Percentiles rank a stretch among this genome's conserved stretches.
These are phyloP conservation scores for Tricholoma sp. DNA, from an alignment of 768 basidiomycete species.

Conservation along the genomic window DNA sequence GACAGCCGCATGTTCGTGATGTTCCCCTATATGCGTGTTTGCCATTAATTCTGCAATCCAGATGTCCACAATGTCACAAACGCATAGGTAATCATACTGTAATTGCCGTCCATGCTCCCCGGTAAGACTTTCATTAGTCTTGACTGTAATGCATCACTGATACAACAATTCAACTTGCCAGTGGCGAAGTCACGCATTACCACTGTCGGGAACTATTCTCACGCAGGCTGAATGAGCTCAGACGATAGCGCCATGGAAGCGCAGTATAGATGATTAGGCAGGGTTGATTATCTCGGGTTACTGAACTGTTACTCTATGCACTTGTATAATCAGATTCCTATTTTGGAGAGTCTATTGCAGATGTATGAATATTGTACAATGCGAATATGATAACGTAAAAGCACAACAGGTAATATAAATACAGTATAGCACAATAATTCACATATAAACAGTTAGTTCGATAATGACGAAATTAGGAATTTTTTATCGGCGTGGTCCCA, in stretches of 20 bases:
- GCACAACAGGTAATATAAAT: conserved; percentile 15
- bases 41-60: conserved; percentile 23
- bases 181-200: conserved; percentile 95
- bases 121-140: conserved; percentile 37
- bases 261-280: neutral
- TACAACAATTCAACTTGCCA: conserved; percentile 22
- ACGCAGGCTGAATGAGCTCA: conserved; percentile 40
- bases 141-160: neutral
- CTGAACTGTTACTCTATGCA: neutral
- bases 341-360: neutral
- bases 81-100: conserved; percentile 84
- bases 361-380: conserved; percentile 10
- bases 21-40: neutral
- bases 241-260: conserved; percentile 12
- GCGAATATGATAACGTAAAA: conserved; percentile 13
- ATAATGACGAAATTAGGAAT: no score
- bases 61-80: conserved; percentile 96
- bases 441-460: conserved; percentile 11
- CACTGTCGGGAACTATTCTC: conserved; percentile 89
- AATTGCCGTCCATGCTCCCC: conserved; percentile 88
- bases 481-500: no score
- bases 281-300: neutral
- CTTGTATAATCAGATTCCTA: neutral
- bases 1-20: conserved; percentile 84
- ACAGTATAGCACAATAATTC: conserved; percentile 28